Percentiles rank a stretch among this genome's conserved stretches.
phyloP scores from a whole-genome alignment of 2,329 filamentous ascomycete genomes.

The Diaporthe australafricana region DNA sequence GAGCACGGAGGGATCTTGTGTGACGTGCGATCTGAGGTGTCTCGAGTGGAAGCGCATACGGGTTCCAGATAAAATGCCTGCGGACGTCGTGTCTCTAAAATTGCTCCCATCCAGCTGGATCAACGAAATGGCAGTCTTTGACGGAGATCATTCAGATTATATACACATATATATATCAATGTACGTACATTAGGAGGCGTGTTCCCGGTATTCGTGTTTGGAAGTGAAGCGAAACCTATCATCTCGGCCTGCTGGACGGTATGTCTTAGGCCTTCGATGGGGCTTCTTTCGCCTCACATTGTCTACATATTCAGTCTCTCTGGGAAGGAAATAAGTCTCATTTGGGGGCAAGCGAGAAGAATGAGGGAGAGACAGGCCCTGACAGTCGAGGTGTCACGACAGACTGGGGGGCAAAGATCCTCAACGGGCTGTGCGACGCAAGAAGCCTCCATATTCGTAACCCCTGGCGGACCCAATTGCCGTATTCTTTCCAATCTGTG shows the following conservation, averaged over 20 bases:
- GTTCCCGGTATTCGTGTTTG: not conserved
- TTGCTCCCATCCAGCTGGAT: not conserved
- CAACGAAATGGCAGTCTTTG: not conserved
- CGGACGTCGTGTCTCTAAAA: slow-evolving; percentile 12
- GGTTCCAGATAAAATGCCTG: slow-evolving; percentile 11
- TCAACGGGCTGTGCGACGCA: slow-evolving; percentile 20
- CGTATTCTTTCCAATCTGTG: not conserved
- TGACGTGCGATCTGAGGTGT: slow-evolving; percentile 22
- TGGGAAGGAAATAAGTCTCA: not conserved
- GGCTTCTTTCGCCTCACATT: no score
- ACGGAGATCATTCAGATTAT: slow-evolving; percentile 8
- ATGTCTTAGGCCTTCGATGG: slow-evolving; percentile 1
- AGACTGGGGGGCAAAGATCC: not conserved
- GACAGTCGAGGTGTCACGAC: not conserved
- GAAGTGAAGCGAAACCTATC: slow-evolving; percentile 30
- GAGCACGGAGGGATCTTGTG: slow-evolving; percentile 6
- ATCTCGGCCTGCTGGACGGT: slow-evolving; percentile 17
- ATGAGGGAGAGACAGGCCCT: not conserved
- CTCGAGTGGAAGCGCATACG: slow-evolving; percentile 30
- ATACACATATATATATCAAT: not conserved
- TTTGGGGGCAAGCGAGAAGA: not conserved
- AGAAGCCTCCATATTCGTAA: not conserved
- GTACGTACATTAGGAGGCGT: not conserved
- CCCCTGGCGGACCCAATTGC: not conserved
- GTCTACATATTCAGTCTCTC: not conserved